These are phyloP conservation scores for Nymphaea thermarum DNA, from an alignment of 164 flowering plant genomes.

Conservation along the genomic window DNA sequence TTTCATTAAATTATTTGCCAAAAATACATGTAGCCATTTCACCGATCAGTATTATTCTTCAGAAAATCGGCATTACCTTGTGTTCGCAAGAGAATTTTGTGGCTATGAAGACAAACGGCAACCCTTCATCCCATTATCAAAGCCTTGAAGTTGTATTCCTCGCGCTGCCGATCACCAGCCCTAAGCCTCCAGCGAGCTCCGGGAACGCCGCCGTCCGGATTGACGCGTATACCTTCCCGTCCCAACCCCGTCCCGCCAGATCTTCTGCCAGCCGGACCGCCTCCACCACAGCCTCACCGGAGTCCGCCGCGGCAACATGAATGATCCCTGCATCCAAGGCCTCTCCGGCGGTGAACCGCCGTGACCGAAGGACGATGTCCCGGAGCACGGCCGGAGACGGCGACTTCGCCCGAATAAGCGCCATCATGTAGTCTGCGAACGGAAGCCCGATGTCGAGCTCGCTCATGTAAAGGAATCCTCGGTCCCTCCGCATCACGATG, in stretches of 20 bases:
- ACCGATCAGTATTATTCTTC: too few relatives aligned
- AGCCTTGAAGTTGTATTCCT: conserved; percentile 2
- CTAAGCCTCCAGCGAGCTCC: conserved; percentile 20
- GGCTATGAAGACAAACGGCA: too few relatives aligned
- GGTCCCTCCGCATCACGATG: conserved; percentile 52
- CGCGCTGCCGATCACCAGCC: conserved; percentile 13
- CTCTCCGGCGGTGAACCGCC: conserved; percentile 40
- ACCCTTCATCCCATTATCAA: neutral
- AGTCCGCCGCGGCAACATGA: conserved; percentile 33
- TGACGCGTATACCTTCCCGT: conserved; percentile 46
- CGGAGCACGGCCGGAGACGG: conserved; percentile 24
- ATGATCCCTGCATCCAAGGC: conserved; percentile 41
- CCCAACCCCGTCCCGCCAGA: conserved; percentile 43
- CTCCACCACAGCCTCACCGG: conserved; percentile 42
- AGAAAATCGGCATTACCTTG: too few relatives aligned
- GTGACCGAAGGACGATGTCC: conserved; percentile 30
- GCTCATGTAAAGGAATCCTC: conserved; percentile 77
- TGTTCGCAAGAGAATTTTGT: too few relatives aligned
- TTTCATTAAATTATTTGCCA: too few relatives aligned
- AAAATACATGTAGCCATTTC: too few relatives aligned
- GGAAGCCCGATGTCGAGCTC: conserved; percentile 53
- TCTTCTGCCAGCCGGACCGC: conserved; percentile 41
- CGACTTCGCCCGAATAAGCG: conserved; percentile 30
- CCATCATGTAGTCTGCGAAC: conserved; percentile 13
- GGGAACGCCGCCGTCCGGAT: conserved; percentile 28